A percentile compares a stretch with the other conserved stretches of the same genome.
These are phyloP conservation scores for Spatholobus suberectus DNA, from an alignment of 306 rosid species.

Conservation along the genomic window DNA sequence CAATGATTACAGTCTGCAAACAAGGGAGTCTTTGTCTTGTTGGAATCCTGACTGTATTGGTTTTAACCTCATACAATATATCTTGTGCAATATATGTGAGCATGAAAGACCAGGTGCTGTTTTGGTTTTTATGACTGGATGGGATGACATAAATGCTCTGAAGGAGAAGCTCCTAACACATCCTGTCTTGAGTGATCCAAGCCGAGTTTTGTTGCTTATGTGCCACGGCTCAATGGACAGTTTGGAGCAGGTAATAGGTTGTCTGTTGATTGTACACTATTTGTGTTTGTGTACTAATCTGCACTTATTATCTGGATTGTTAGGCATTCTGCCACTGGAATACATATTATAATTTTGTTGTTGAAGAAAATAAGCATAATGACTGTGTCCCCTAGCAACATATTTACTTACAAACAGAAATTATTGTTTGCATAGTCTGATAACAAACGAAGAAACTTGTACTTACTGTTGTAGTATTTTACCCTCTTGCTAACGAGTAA, in stretches of 20 bases:
- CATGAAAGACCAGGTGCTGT: constrained; percentile 84
- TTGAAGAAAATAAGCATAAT: not conserved
- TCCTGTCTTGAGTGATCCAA: constrained; percentile 76
- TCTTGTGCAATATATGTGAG: constrained; percentile 79
- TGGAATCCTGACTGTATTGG: constrained; percentile 96
- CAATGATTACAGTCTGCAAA: constrained; percentile 68
- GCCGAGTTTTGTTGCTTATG: constrained; percentile 71
- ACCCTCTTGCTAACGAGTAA: not conserved
- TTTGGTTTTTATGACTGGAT: constrained; percentile 97
- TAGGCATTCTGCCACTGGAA: not conserved
- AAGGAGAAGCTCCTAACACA: constrained; percentile 83
- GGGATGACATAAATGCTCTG: constrained; percentile 92
- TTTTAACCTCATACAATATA: constrained; percentile 80
- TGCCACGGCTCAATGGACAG: constrained; percentile 98
- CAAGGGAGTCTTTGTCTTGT: constrained; percentile 84
- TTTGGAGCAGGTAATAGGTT: constrained; percentile 80
- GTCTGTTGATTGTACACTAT: constrained; percentile 9
- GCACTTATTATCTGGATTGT: not conserved
- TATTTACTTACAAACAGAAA: not conserved
- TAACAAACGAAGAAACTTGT: not conserved
- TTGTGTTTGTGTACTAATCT: not conserved
- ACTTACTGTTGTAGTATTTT: not conserved
- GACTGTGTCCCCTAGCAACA: not conserved
- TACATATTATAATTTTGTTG: constrained; percentile 4
- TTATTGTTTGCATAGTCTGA: not conserved